A percentile compares a stretch with the other conserved stretches of the same genome.
Evolutionary conservation across 2,329 filamentous ascomycete genomes (phyloP).

Genomic region (Pseudogymnoascus sp.): DNA sequence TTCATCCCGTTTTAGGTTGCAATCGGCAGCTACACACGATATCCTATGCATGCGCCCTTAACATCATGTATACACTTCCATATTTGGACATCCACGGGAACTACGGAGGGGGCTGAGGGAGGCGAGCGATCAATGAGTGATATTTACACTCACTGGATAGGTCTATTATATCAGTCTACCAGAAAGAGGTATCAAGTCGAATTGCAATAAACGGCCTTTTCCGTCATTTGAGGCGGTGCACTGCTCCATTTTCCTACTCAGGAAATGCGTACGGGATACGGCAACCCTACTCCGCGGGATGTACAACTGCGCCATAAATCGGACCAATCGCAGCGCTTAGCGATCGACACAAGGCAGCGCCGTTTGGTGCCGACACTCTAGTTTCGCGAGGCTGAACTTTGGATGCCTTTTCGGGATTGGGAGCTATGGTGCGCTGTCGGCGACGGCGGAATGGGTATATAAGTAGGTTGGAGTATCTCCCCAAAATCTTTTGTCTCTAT

Average conservation of each 20-base stretch:
- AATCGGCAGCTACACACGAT: neutral
- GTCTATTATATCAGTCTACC: too few species aligned
- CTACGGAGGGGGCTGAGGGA: neutral
- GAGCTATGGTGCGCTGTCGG: neutral
- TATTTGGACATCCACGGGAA: neutral
- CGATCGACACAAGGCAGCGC: neutral
- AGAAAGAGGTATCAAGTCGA: neutral
- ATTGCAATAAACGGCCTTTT: neutral
- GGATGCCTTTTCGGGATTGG: neutral
- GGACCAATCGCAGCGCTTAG: neutral
- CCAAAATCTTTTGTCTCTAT: neutral
- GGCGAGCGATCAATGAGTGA: neutral
- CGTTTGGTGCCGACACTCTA: neutral
- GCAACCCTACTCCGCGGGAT: neutral
- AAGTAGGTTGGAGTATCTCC: neutral
- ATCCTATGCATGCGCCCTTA: neutral
- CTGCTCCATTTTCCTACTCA: neutral
- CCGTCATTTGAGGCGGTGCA: neutral
- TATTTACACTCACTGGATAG: neutral
- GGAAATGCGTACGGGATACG: neutral
- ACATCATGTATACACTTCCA: too few species aligned
- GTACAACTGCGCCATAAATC: neutral
- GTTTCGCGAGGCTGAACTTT: neutral
- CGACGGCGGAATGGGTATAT: neutral
- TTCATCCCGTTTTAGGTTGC: neutral